Conservation (phyloP, 768 basidiomycete genomes). For the Tricholoma bakamatsutake region DNA sequence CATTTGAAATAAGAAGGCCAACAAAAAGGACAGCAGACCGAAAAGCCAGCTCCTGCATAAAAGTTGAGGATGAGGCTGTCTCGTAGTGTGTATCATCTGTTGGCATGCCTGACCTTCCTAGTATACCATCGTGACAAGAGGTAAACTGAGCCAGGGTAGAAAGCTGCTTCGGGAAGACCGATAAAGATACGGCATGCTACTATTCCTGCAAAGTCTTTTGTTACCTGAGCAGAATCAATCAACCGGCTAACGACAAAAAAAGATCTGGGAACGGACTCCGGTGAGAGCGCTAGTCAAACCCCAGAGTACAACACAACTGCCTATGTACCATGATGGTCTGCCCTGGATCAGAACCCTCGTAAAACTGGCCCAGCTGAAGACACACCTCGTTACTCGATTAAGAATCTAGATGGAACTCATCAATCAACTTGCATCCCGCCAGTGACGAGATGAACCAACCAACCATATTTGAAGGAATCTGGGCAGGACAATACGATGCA, state of each 20-base stretch:
- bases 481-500: slow-evolving; percentile 56
- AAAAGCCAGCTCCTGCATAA: slow-evolving; percentile 53
- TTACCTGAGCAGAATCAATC: slow-evolving; percentile 31
- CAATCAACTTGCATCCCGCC: background rate
- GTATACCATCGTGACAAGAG: slow-evolving; percentile 53
- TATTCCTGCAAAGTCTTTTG: slow-evolving; percentile 48
- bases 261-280: slow-evolving; percentile 34
- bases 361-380: background rate
- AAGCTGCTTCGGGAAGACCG: slow-evolving; percentile 61
- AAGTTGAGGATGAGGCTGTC: slow-evolving; percentile 2
- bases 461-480: slow-evolving; percentile 66
- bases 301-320: slow-evolving; percentile 54
- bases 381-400: slow-evolving; percentile 47
- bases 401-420: slow-evolving; percentile 35
- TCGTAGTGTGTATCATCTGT: background rate
- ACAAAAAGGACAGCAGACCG: slow-evolving; percentile 56
- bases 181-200: slow-evolving; percentile 54
- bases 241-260: background rate
- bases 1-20: slow-evolving; percentile 58
- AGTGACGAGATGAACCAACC: slow-evolving; percentile 21
- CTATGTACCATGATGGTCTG: slow-evolving; percentile 61
- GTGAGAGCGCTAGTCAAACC: slow-evolving; percentile 58
- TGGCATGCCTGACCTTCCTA: slow-evolving; percentile 34
- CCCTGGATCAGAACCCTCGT: background rate
- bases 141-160: slow-evolving; percentile 53